Conservation (phyloP, 2,329 filamentous ascomycete species). For the Trichoderma citrinoviride region DNA sequence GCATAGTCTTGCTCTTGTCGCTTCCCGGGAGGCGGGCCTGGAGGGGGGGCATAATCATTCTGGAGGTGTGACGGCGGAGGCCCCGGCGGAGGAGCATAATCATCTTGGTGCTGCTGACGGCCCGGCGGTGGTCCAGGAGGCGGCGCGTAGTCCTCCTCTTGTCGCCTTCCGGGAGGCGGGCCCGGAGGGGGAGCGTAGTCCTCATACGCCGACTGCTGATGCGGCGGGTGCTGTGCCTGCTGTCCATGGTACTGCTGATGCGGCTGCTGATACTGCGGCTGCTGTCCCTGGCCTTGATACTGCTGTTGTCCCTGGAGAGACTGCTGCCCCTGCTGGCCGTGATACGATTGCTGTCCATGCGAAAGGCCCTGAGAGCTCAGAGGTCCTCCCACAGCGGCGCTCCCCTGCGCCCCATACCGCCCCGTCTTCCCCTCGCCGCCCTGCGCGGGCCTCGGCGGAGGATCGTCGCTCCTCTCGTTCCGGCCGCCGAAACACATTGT, state of each 20-base stretch:
- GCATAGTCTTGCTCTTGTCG: constrained; percentile 28
- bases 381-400: constrained; percentile 16
- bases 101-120: constrained; percentile 20
- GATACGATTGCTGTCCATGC: constrained; percentile 1
- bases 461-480: constrained; percentile 40
- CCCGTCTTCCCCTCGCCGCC: constrained; percentile 32
- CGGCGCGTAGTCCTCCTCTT: constrained; percentile 25
- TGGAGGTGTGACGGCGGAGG: constrained; percentile 29
- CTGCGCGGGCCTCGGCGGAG: constrained; percentile 41
- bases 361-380: background rate
- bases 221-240: constrained; percentile 4
- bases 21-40: constrained; percentile 36
- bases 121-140: constrained; percentile 28
- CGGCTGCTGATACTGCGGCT: background rate
- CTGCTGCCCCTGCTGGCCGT: background rate
- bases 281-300: constrained; percentile 25
- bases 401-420: constrained; percentile 17
- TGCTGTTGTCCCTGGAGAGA: constrained; percentile 2
- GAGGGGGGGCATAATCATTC: constrained; percentile 30
- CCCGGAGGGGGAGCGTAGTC: constrained; percentile 36
- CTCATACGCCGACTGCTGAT: constrained; percentile 1
- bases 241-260: constrained; percentile 2
- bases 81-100: constrained; percentile 25
- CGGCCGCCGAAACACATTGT: constrained; percentile 52
- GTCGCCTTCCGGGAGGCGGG: constrained; percentile 31